Base-by-base conservation (phyloP, 768 basidiomycete genomes). In the Leccinellum albellum region DNA sequence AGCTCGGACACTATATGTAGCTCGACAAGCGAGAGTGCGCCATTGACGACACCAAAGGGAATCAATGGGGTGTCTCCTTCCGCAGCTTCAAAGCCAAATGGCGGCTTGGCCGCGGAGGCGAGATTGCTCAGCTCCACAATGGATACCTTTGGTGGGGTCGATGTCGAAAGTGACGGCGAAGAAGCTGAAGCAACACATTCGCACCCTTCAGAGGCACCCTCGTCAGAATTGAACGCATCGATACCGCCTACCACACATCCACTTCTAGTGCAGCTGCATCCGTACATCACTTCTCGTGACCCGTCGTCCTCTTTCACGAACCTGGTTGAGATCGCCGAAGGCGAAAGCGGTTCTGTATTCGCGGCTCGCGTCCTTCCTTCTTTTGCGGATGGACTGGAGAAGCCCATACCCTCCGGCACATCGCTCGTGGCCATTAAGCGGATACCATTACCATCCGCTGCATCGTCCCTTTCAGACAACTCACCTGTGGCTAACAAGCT, bases 311-410 rank as follows among this genome's bases (percentile, higher is more conserved):
- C 82, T 56, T 92, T 88, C 69, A 72, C 78, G 9, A 83, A 89
- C 58, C 74, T 91, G 47, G 81, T 80, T 53, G 91, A 91, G 72
- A 86, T 94, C 28, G 91, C 89, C 0, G 88, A 92, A 67, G 90
- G 91, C 31, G 91, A 92, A 66, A 87, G 82, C 42, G 91, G 91
- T 4, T 85, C 82, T 2, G 88, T 94, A 20, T 83, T 73, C 56
- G 74, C 77, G 15, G 81, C 79, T 2, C 66, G 69, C 26, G 68
- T 78, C 6, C 45, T 20, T 15, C 29, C 59, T 12, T 62, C 55
- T 4, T 51, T 40, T 66, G 70, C 53, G 12, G 50, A 54, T 12
- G 28, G n/a, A 37, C 47, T 8, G 49, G 68, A 72, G 68, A 32
- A 74, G 64, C 48, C 60, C 13, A 24, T 73, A 50, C 51, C 60